These are phyloP conservation scores for Yamadazyma oceani DNA, from an alignment of 1,139 yeast genomes.

Conservation along the genomic window DNA sequence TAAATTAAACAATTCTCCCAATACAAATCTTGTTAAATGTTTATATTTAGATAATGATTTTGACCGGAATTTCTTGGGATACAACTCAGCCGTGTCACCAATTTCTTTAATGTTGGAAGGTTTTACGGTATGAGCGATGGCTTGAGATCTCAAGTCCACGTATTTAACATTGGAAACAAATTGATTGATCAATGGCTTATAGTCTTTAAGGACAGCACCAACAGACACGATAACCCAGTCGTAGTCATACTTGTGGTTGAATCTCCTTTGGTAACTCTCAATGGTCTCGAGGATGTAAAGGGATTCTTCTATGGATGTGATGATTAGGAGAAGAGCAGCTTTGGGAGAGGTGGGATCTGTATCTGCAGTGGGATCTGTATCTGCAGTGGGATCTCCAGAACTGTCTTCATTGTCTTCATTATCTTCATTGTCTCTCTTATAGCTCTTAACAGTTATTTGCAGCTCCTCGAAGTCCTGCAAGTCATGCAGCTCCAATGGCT, in stretches of 20 bases:
- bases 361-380: too few relatives aligned
- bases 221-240: constrained; percentile 19
- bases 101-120: background rate
- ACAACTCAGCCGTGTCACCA: constrained; percentile 3
- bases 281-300: constrained; percentile 14
- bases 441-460: too few relatives aligned
- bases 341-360: constrained; percentile 4
- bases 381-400: too few relatives aligned
- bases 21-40: constrained; percentile 65
- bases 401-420: too few relatives aligned
- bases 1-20: constrained; percentile 47
- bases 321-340: constrained; percentile 15
- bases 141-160: constrained; percentile 28
- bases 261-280: constrained; percentile 19
- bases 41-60: constrained; percentile 23
- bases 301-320: constrained; percentile 10
- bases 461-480: too few relatives aligned
- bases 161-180: constrained; percentile 25
- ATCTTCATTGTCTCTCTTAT: too few relatives aligned
- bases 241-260: constrained; percentile 18
- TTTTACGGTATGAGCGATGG: background rate
- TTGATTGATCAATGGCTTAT: constrained; percentile 3
- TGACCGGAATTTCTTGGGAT: constrained; percentile 5
- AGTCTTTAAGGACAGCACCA: constrained; percentile 4
- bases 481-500: too few relatives aligned